Evolutionary conservation across 331 rosid species (phyloP), one percentile per base, ranked within the genome.

Genomic region (Telfairia occidentalis): DNA sequence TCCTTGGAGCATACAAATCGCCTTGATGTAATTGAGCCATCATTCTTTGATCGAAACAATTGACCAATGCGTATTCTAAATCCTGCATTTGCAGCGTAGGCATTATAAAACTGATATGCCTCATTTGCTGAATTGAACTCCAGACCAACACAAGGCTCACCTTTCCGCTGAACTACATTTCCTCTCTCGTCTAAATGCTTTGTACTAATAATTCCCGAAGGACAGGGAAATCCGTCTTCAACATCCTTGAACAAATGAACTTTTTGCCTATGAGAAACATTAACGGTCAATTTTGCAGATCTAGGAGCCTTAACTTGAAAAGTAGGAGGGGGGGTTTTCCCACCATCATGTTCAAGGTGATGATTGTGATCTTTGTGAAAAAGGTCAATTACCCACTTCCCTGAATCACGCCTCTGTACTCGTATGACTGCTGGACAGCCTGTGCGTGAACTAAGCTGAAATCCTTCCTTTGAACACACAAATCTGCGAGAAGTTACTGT

Each of bases 1-100:
- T 94, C 98, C 85, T 86, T 91, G 37, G 97, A 87, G 83, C 98
- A 94, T 82, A 94, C 98, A 83, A 91, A 94, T 46, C 98, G 79
- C 46, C 98, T 85, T n/a, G 98, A 94, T 54, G 96, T 87, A 61
- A 94, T 84, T 59, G 81, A 77, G 10, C 97, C 97, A 67, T 88
- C 96, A 81, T 84, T 84, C 86, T 90, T 94, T 32, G 98, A 94
- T 45, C 98, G 96, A 86, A 91, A 88, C 81, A 94, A 72, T 78
- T 94, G 98, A 76, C 98, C 98, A 23, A 88, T 91, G 71, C 98
- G 90, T 78, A 91, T 71, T 73, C 92, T 85, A 75, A 94, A 94
- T 77, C 97, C 97, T 71, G 76, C 38, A 81, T 55, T 57, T 30
- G 92, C 96, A 28, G 92, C 98, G 82, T 85, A 90, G 48, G 86